A percentile compares a stretch with the other conserved stretches of the same genome.
Conservation (phyloP, 495 filamentous ascomycete species). For the Diplogelasinospora grovesii region DNA sequence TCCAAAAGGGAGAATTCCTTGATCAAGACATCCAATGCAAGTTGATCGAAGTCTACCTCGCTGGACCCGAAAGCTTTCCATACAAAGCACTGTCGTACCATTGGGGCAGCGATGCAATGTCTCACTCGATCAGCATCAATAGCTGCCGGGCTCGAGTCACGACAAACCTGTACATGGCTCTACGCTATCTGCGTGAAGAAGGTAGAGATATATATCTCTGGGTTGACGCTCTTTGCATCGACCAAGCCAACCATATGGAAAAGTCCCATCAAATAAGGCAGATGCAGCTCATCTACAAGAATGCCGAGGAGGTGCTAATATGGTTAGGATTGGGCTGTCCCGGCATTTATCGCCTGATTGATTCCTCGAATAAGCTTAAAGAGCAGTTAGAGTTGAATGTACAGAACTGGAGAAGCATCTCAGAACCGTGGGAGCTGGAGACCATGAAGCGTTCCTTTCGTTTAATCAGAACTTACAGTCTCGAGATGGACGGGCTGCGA, state of each 20-base stretch:
- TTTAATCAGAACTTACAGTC: too few relatives aligned
- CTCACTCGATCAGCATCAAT: background rate
- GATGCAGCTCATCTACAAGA: constrained; percentile 1
- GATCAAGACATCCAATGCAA: background rate
- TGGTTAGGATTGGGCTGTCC: too few relatives aligned
- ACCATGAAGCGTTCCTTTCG: too few relatives aligned
- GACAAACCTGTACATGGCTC: background rate
- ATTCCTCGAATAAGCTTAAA: too few relatives aligned
- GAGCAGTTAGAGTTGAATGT: too few relatives aligned
- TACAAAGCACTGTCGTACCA: constrained; percentile 4
- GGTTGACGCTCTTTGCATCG: constrained; percentile 5
- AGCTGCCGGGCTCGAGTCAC: background rate
- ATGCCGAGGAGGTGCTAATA: constrained; percentile 1
- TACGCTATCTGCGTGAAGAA: background rate
- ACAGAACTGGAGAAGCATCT: too few relatives aligned
- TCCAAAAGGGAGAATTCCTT: background rate
- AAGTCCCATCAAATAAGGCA: constrained; percentile 1
- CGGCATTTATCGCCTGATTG: too few relatives aligned
- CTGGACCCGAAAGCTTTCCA: background rate
- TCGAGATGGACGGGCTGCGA: constrained; percentile 10
- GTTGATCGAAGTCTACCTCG: constrained; percentile 1
- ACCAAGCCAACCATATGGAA: background rate
- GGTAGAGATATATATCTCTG: background rate
- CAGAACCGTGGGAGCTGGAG: too few relatives aligned
- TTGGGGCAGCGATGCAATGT: background rate